Base-by-base conservation (phyloP, 768 basidiomycete species). In the Cubamyces sp. region DNA sequence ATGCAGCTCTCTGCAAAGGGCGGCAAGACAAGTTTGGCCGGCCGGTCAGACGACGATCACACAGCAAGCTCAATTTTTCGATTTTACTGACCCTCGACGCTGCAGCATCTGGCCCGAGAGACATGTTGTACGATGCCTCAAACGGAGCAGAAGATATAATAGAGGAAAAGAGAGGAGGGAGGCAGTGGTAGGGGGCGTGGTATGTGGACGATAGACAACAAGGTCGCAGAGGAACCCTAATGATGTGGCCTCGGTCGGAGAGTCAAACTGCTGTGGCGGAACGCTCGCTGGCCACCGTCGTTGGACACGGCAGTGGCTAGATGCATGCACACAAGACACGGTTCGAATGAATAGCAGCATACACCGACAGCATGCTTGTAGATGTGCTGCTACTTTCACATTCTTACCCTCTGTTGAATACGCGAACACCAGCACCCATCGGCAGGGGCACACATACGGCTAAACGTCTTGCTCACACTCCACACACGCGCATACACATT, bases 41-140 rank as follows among this genome's bases (percentile, higher is more conserved):
- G 23, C 26, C 61, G 61, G 62, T 70, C 65, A 70, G 70, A 69
- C 60, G 57, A 37, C 52, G 58, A 57, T 41, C 39, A 61, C 62
- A 61, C 30, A 26, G 39, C 58, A 61, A 51, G 30, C 55, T 39
- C 43, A 58, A 63, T 50, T 54, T 64, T 45, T 60, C 41, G 54
- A 62, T 64, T 65, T 57, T 57, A 81, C 83, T 74, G 64, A 86
- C 86, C 78, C 86, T 84, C 67, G 73, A 77, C 40, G 77, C 73
- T 49, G 77, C 75, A 59, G 76, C 75, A 66, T 83, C 81, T 52
- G 77, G 74, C 60, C 75, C 78, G 28, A 79, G 74, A 70, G 82
- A 80, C 85, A 84, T 84, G 1, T 8, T 54, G 15, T 7, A 42
- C 54, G 37, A 49, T 42, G 52, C 41, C 54, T 57, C 37, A 8